phyloP scores from a whole-genome alignment of 768 basidiomycete genomes.

The Tubosaeta sp. region DNA sequence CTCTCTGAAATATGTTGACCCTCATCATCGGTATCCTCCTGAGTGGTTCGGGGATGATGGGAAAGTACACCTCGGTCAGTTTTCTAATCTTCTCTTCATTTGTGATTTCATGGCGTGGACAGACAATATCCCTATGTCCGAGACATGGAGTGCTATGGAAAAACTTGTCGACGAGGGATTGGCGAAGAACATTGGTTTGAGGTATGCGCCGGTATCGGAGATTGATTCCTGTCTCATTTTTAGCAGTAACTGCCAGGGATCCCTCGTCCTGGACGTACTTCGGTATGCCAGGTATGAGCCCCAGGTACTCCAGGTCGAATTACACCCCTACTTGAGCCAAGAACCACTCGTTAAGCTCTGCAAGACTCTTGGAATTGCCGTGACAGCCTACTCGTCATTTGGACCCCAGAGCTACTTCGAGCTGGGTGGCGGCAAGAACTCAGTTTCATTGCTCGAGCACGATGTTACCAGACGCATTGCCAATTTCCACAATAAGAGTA shows the following conservation, averaged over 20 bases:
- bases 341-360: slow-evolving; percentile 41
- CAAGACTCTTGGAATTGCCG: slow-evolving; percentile 41
- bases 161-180: slow-evolving; percentile 65
- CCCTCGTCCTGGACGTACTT: slow-evolving; percentile 68
- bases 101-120: not conserved
- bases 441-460: slow-evolving; percentile 51
- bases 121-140: slow-evolving; percentile 68
- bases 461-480: slow-evolving; percentile 43
- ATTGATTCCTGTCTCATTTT: not conserved
- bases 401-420: slow-evolving; percentile 59
- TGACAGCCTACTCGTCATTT: slow-evolving; percentile 56
- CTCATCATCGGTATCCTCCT: slow-evolving; percentile 69
- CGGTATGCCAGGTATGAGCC: slow-evolving; percentile 69
- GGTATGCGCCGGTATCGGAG: slow-evolving; percentile 34
- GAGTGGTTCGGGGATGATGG: slow-evolving; percentile 78
- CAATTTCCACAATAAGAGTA: slow-evolving; percentile 50
- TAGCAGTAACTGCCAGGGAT: slow-evolving; percentile 67
- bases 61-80: slow-evolving; percentile 59
- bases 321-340: slow-evolving; percentile 55
- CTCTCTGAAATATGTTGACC: slow-evolving; percentile 76
- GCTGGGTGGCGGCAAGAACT: slow-evolving; percentile 53
- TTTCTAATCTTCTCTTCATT: not conserved
- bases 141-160: slow-evolving; percentile 86
- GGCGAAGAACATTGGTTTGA: slow-evolving; percentile 76
- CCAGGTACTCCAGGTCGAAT: slow-evolving; percentile 56